Conservation (phyloP, 169 alveolate species). For the Cystoisospora suis region DNA sequence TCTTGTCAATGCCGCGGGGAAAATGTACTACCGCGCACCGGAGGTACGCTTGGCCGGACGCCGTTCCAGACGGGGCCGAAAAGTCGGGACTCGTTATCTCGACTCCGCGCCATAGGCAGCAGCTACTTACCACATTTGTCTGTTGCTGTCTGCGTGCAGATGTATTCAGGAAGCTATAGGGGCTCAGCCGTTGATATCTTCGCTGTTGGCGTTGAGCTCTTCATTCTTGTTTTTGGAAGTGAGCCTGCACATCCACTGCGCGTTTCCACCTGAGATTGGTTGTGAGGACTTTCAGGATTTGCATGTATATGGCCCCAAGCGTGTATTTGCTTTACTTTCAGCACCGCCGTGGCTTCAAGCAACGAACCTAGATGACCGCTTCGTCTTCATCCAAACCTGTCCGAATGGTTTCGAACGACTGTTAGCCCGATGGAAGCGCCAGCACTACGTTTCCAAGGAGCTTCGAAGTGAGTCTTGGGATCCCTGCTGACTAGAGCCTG, state of each 20-base stretch:
- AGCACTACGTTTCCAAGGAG: conserved; percentile 25
- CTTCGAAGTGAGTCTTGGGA: conserved; percentile 69
- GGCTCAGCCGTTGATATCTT: conserved; percentile 59
- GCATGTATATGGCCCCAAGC: no score
- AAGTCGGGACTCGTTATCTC: not conserved
- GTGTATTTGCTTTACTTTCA: no score
- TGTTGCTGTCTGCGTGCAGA: not conserved
- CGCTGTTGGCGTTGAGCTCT: conserved; percentile 60
- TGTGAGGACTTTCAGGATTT: no score
- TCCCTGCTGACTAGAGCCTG: no score
- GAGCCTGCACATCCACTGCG: not conserved
- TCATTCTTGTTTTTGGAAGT: conserved; percentile 55
- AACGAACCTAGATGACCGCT: conserved; percentile 42
- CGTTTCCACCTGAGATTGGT: no score
- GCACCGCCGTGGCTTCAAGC: conserved; percentile 66
- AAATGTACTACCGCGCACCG: conserved; percentile 59
- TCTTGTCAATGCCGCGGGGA: conserved; percentile 46
- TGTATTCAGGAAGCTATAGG: conserved; percentile 44
- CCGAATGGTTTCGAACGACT: conserved; percentile 32
- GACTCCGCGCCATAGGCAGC: not conserved
- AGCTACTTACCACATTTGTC: not conserved
- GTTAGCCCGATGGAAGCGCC: conserved; percentile 42
- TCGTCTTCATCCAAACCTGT: conserved; percentile 31
- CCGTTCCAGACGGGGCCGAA: not conserved
- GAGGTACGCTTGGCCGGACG: conserved; percentile 2